Evolutionary conservation across 805 yeast species (phyloP), one percentile per base, ranked within the genome.

Genomic region (Lipomyces oligophaga): DNA sequence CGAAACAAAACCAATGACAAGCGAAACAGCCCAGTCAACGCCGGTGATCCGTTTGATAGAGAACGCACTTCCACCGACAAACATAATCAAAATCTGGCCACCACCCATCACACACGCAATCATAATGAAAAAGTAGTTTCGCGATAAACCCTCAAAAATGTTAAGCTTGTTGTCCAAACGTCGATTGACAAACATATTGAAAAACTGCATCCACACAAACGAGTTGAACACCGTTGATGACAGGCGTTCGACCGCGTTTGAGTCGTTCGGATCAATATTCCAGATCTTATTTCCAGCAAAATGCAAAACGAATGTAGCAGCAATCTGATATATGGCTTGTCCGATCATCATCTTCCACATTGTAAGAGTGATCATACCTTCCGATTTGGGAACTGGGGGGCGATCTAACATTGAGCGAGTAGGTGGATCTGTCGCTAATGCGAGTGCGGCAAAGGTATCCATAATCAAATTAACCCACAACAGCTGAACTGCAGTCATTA

Each of bases 301-400:
- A 65, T 88, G 93, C 36, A 93, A 67, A 8, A 74, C 72, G 62
- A 93, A 83, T 0, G 97, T 90, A 16, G 93, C 77, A 19, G 75
- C 63, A 52, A 93, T 74, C 71, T 93, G 99, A 52, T 80, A 76
- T 13, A 73, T 49, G 1, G 96, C 76, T 69, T 93, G 97, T 2
- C 95, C 93, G 39, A 89, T 51, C 58, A 93, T 93, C 97, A 93
- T 90, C 67, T 93, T 93, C 98, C 98, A 93, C 89, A 93, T 93
- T 7, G 96, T 83, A 2, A 81, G 80, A 4, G 95, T 74, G 56
- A 93, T 90, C 67, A 93, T 73, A 1, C 94, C 85, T 13, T 79
- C 76, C 19, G 71, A 69, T 61, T 96, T 77, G 27, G 95, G 93
- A 34, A 82, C 87, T 1, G 98, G 99, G 61, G 78, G 80, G 43